phyloP scores from a whole-genome alignment of 805 yeast genomes.

The Teunomyces kruisii region DNA sequence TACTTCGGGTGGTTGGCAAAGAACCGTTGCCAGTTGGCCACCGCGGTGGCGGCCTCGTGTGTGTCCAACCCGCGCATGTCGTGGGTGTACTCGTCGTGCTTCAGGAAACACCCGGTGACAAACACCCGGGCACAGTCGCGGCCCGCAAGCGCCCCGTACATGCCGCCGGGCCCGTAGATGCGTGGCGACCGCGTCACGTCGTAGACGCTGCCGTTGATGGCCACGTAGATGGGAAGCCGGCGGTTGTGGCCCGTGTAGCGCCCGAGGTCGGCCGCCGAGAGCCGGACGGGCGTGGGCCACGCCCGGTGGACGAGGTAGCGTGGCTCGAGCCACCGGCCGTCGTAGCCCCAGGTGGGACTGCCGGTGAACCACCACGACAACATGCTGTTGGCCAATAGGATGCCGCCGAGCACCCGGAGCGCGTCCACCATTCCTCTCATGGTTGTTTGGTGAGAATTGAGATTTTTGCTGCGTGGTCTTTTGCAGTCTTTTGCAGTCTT shows the following conservation, averaged over 20 bases:
- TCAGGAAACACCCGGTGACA: conserved; percentile 66
- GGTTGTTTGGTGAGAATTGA: no score
- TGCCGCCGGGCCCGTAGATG: conserved; percentile 60
- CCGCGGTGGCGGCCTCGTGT: conserved; percentile 34
- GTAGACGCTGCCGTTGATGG: conserved; percentile 58
- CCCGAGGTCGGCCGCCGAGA: conserved; percentile 49
- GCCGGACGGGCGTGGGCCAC: conserved; percentile 16
- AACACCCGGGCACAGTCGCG: conserved; percentile 67
- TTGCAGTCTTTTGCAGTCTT: no score
- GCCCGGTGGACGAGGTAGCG: conserved; percentile 37
- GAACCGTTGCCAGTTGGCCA: conserved; percentile 54
- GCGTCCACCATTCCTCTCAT: conserved; percentile 35
- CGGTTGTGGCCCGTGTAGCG: conserved; percentile 51
- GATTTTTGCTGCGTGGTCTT: no score
- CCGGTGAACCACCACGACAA: conserved; percentile 61
- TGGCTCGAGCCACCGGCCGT: conserved; percentile 48
- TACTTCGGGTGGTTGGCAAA: conserved; percentile 47
- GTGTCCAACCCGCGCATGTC: conserved; percentile 63
- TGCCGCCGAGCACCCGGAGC: conserved; percentile 45
- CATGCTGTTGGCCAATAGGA: conserved; percentile 45
- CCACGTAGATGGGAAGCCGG: conserved; percentile 54
- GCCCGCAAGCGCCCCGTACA: conserved; percentile 60
- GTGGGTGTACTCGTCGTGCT: conserved; percentile 55
- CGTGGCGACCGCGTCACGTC: conserved; percentile 56
- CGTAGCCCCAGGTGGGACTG: conserved; percentile 59